phyloP scores from a whole-genome alignment of 306 rosid genomes.

The Argentina anserina region DNA sequence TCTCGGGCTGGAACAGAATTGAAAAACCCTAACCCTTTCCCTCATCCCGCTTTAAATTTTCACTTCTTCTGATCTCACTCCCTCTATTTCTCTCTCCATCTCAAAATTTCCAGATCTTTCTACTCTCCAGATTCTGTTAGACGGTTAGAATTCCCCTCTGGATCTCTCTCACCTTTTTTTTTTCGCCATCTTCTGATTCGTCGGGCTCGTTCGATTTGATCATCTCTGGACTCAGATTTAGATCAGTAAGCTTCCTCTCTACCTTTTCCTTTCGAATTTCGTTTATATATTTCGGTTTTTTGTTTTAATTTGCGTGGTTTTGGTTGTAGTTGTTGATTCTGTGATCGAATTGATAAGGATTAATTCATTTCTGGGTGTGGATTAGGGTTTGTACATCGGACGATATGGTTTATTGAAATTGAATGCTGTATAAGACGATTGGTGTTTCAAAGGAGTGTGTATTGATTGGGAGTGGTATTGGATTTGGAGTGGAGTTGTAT shows the following conservation, averaged over 20 bases:
- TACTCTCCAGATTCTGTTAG: slow-evolving; percentile 21
- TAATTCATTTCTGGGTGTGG: slow-evolving; percentile 15
- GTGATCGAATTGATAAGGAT: neutral
- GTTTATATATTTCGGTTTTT: neutral
- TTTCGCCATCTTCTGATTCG: neutral
- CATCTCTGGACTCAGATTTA: neutral
- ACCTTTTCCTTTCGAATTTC: neutral
- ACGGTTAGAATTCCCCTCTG: slow-evolving; percentile 8
- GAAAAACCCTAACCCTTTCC: slow-evolving; percentile 62
- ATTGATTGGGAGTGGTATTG: slow-evolving; percentile 16
- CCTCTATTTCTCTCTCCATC: neutral
- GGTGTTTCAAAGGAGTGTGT: neutral
- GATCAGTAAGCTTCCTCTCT: neutral
- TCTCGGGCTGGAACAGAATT: slow-evolving; percentile 24
- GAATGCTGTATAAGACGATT: slow-evolving; percentile 5
- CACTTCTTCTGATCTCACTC: slow-evolving; percentile 24
- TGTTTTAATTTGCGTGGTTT: neutral
- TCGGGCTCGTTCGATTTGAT: neutral
- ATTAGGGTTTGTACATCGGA: neutral
- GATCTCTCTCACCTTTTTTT: neutral
- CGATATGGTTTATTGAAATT: neutral
- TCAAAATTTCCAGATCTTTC: neutral
- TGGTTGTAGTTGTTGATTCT: slow-evolving; percentile 2
- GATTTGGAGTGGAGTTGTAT: slow-evolving; percentile 41
- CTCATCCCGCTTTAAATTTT: slow-evolving; percentile 15